Conservation (phyloP, 805 yeast species). For the Millerozyma miso region DNA sequence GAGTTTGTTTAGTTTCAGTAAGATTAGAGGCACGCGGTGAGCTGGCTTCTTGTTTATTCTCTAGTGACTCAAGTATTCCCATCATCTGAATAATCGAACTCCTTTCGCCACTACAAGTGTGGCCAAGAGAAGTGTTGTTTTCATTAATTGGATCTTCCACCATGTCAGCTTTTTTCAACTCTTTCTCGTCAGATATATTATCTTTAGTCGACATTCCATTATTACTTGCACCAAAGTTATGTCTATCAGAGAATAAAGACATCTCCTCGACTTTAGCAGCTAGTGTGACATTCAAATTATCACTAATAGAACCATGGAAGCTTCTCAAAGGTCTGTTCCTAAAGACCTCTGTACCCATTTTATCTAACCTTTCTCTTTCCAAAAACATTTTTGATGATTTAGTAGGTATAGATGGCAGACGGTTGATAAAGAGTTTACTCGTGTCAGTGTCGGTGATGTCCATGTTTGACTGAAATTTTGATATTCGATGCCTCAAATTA, state of each 20-base stretch:
- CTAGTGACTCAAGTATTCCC: constrained; percentile 20
- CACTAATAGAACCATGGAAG: constrained; percentile 22
- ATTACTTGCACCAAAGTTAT: not conserved
- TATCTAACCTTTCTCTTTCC: constrained; percentile 6
- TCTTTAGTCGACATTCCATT: not conserved
- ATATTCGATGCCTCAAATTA: constrained; percentile 17
- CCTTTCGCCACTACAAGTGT: constrained; percentile 5
- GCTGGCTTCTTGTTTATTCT: constrained; percentile 5
- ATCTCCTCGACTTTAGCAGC: constrained; percentile 11
- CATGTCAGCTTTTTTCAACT: not conserved
- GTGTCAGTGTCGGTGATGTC: constrained; percentile 1
- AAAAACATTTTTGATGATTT: constrained; percentile 3
- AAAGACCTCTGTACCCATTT: constrained; percentile 1
- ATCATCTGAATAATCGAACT: constrained; percentile 27
- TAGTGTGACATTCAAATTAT: constrained; percentile 13
- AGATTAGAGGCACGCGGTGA: constrained; percentile 6
- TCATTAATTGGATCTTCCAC: not conserved
- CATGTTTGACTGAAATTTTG: not conserved
- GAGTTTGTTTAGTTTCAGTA: not conserved
- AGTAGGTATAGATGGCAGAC: constrained; percentile 5
- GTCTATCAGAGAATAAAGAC: not conserved
- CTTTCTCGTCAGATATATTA: not conserved
- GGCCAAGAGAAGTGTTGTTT: too few species aligned
- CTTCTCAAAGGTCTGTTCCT: constrained; percentile 9
- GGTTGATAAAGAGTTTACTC: constrained; percentile 15